phyloP scores from a whole-genome alignment of 2,329 filamentous ascomycete species.

The Tolypocladium amazonense region DNA sequence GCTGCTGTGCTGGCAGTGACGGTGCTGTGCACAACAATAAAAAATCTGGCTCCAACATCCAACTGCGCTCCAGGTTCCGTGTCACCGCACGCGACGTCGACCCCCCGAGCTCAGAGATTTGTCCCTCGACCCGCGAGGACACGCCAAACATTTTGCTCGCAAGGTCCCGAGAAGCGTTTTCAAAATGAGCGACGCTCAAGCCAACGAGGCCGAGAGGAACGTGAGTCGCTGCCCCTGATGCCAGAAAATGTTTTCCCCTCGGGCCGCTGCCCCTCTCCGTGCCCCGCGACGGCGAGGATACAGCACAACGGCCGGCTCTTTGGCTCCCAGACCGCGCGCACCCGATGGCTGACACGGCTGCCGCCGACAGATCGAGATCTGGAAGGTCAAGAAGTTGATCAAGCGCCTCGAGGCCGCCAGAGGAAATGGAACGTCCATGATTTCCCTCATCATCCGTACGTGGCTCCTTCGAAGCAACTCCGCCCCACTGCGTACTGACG shows the following conservation, averaged over 20 bases:
- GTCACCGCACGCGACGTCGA: slow-evolving; percentile 2
- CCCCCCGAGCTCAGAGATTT: slow-evolving; percentile 4
- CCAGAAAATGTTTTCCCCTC: slow-evolving; percentile 4
- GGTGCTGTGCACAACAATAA: background rate
- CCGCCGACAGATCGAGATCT: slow-evolving; percentile 54
- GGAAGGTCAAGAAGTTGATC: slow-evolving; percentile 99
- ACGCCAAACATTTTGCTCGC: slow-evolving; percentile 12
- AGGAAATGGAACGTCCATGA: slow-evolving; percentile 99
- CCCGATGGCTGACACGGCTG: slow-evolving; percentile 9
- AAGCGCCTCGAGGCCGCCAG: slow-evolving; percentile 95
- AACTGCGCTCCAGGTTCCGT: slow-evolving; percentile 7
- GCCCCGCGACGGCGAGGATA: slow-evolving; percentile 15
- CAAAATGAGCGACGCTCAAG: slow-evolving; percentile 79
- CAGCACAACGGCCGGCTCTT: background rate
- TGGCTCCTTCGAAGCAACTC: slow-evolving; percentile 10
- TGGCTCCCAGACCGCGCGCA: background rate
- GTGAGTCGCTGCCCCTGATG: slow-evolving; percentile 28
- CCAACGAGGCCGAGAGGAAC: slow-evolving; percentile 97
- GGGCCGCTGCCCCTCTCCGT: slow-evolving; percentile 11
- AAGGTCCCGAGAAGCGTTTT: slow-evolving; percentile 14
- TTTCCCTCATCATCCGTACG: slow-evolving; percentile 96
- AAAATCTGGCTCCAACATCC: slow-evolving; percentile 17
- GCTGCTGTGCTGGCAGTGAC: background rate
- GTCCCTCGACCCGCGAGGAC: slow-evolving; percentile 8
- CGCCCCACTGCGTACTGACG: slow-evolving; percentile 2